Evolutionary conservation across 768 basidiomycete genomes (phyloP), one percentile per base, ranked within the genome.

Genomic region (Imleria badia): DNA sequence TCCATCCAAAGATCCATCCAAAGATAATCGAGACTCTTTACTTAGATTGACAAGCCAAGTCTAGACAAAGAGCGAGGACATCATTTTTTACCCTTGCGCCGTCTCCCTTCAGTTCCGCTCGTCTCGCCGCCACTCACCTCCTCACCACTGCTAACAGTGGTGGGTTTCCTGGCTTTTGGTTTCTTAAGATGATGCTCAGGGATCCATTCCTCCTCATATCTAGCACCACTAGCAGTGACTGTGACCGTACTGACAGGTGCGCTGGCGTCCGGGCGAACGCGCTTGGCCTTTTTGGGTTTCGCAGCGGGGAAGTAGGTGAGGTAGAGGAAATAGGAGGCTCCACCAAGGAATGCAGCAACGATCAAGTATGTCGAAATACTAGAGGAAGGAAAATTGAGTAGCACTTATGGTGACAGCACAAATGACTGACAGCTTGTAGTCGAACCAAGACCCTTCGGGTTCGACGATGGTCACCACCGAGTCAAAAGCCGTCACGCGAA

Each of bases 181-280:
- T 89, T 88, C 76, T 82, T 87, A 56, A 91, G 75, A 63, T 93
- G 91, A 64, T 91, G 89, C 60, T 88, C 87, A n/a, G 91, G 91
- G 60, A 94, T 94, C 91, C 91, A 94, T 64, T 94, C 91, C 66
- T 93, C 89, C 64, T 89, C 83, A 61, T 93, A 92, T 41, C 83
- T 85, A 36, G 84, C 81, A 3, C 84, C 78, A 34, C 84, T 63
- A 17, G 65, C 82, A 22, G 83, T 83, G 31, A 85, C 84, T 8
- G 86, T 86, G 34, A 81, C 79, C 9, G 81, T 68, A 29, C 79
- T 79, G 35, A 80, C 78, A 10, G 87, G 81, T 5, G 82, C 71
- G 52, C 80, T 84, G 48, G 81, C 75, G 7, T 77, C 66, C 20
- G 78, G 60, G 2, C 74, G 65, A 23, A 74, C 57, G 58, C 80